These are phyloP conservation scores for Tetradesmus obliquus DNA, from an alignment of 139 green algal species.

Conservation along the genomic window DNA sequence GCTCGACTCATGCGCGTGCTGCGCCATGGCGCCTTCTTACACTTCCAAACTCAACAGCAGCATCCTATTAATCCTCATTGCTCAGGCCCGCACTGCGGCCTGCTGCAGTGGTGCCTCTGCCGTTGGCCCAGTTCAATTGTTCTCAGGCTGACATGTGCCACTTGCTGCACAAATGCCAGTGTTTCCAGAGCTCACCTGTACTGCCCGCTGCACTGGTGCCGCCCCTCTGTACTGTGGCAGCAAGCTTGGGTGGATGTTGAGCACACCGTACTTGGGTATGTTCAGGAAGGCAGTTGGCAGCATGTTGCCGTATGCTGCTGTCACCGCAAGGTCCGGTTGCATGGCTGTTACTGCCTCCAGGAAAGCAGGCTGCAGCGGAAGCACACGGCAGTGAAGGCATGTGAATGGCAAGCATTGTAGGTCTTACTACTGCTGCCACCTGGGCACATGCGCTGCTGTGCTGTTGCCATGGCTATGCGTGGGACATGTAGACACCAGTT, in stretches of 20 bases:
- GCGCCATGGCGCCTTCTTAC: too few species aligned
- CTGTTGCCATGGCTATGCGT: not conserved
- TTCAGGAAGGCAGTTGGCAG: conserved; percentile 91
- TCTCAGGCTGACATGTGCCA: not conserved
- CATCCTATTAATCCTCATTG: too few species aligned
- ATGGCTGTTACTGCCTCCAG: conserved; percentile 73
- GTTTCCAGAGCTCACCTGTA: conserved; percentile 60
- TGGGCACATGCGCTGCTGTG: not conserved
- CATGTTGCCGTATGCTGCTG: conserved; percentile 98
- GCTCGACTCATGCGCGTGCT: not conserved
- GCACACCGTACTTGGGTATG: conserved; percentile 87
- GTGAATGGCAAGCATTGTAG: not conserved
- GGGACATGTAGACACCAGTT: not conserved
- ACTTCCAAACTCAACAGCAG: too few species aligned
- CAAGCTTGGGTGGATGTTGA: conserved; percentile 98
- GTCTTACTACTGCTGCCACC: not conserved
- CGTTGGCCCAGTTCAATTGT: too few species aligned
- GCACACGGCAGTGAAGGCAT: not conserved
- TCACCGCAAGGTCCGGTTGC: conserved; percentile 94
- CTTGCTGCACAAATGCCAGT: not conserved
- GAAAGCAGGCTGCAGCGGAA: conserved; percentile 72
- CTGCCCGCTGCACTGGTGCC: conserved; percentile 93
- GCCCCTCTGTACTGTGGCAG: conserved; percentile 95
- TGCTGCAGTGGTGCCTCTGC: too few species aligned
- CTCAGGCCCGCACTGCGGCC: too few species aligned